Conservation (phyloP, 805 yeast genomes). For the Cyberlindnera euphorbiiphila region DNA sequence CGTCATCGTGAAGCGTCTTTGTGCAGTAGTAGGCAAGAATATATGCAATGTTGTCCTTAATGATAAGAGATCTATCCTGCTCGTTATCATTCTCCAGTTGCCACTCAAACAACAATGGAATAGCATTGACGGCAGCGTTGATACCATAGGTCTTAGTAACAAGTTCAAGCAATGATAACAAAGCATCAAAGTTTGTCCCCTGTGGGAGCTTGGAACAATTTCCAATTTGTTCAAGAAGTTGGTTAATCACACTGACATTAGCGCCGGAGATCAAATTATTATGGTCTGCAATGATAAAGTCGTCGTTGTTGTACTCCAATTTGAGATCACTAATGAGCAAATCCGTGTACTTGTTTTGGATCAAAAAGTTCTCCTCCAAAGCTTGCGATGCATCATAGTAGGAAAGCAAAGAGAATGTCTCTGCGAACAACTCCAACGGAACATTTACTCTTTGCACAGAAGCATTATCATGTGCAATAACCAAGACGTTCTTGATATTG, state of each 20-base stretch:
- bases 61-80: conserved; percentile 1
- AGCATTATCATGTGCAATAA: conserved; percentile 15
- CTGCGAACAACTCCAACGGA: conserved; percentile 24
- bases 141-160: conserved; percentile 39
- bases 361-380: conserved; percentile 3
- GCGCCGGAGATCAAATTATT: conserved; percentile 21
- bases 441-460: conserved; percentile 25
- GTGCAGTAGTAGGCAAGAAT: conserved; percentile 15
- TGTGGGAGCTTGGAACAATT: conserved; percentile 5
- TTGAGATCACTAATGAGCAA: conserved; percentile 17
- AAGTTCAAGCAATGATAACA: conserved; percentile 15
- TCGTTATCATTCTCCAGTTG: conserved; percentile 18
- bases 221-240: conserved; percentile 24
- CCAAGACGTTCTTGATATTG: conserved; percentile 17
- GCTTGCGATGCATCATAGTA: conserved; percentile 2
- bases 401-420: conserved; percentile 20
- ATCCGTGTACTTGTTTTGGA: conserved; percentile 21
- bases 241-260: conserved; percentile 20
- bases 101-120: conserved; percentile 47
- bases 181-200: conserved; percentile 3
- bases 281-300: conserved; percentile 17
- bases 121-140: conserved; percentile 41
- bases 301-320: conserved; percentile 21
- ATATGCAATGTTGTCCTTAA: conserved; percentile 24
- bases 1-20: conserved; percentile 8